Conservation (phyloP, 2,329 filamentous ascomycete species). For the Penicillium sp. region DNA sequence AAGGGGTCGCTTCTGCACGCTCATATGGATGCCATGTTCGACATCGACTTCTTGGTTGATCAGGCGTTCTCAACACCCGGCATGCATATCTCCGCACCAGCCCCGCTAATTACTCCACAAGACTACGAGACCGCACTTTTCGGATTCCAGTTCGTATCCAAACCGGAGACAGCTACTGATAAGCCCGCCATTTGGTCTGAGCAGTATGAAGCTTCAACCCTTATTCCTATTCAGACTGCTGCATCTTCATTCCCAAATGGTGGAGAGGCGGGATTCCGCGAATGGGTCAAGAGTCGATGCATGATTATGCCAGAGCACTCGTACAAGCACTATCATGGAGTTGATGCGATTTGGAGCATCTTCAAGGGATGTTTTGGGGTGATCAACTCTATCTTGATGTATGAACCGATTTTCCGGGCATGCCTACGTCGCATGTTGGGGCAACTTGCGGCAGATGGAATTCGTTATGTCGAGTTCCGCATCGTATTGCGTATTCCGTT, state of each 20-base stretch:
- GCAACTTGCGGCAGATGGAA: conserved; percentile 74
- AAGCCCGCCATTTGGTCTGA: conserved; percentile 64
- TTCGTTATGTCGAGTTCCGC: conserved; percentile 81
- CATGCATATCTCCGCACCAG: conserved; percentile 67
- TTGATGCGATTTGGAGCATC: conserved; percentile 82
- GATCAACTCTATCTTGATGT: conserved; percentile 74
- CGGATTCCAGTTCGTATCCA: conserved; percentile 62
- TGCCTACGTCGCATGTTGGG: conserved; percentile 73
- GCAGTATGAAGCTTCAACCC: conserved; percentile 60
- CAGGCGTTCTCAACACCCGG: conserved; percentile 70
- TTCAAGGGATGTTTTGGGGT: conserved; percentile 75
- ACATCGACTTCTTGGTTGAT: conserved; percentile 76
- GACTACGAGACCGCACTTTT: conserved; percentile 59
- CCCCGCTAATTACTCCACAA: conserved; percentile 55
- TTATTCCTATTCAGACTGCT: conserved; percentile 60
- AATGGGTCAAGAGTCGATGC: conserved; percentile 74
- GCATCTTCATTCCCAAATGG: conserved; percentile 75
- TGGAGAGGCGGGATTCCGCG: conserved; percentile 69
- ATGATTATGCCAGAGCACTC: conserved; percentile 72
- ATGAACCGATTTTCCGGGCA: conserved; percentile 82
- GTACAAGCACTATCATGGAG: conserved; percentile 76
- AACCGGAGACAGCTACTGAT: conserved; percentile 45
- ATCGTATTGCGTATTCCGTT: conserved; percentile 73
- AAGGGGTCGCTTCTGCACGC: conserved; percentile 74
- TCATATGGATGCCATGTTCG: conserved; percentile 88